These are phyloP conservation scores for Chytriomyces hyalinus DNA, from an alignment of 192 early-diverging fungal genomes.

Conservation along the genomic window DNA sequence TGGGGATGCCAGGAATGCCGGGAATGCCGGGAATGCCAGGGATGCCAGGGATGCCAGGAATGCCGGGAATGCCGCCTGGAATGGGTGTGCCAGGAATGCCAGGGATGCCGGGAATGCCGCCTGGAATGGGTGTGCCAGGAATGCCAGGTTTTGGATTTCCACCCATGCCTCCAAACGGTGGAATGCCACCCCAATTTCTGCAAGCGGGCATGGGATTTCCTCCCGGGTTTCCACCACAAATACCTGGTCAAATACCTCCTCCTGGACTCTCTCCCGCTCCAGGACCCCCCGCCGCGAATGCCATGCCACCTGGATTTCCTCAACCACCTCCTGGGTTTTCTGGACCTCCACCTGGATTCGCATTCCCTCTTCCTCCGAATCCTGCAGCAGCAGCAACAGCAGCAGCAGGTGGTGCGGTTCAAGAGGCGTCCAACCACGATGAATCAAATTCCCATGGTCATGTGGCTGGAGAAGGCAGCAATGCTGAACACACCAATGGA, in stretches of 20 bases:
- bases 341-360: slow-evolving; percentile 16
- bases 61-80: slow-evolving; percentile 31
- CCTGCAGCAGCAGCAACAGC: not conserved
- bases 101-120: slow-evolving; percentile 21
- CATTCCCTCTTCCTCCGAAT: not conserved
- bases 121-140: slow-evolving; percentile 20
- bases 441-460: not conserved
- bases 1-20: slow-evolving; percentile 19
- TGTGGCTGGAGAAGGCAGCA: not conserved
- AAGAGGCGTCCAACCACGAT: not conserved
- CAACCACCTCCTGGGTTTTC: slow-evolving; percentile 1
- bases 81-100: slow-evolving; percentile 19
- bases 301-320: not conserved
- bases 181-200: slow-evolving; percentile 15
- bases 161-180: slow-evolving; percentile 38
- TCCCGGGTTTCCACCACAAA: too few relatives aligned
- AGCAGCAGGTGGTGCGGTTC: not conserved
- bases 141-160: slow-evolving; percentile 22
- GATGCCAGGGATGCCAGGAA: slow-evolving; percentile 32
- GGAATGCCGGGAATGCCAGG: slow-evolving; percentile 26
- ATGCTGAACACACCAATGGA: too few relatives aligned
- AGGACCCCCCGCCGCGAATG: too few relatives aligned
- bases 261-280: too few relatives aligned
- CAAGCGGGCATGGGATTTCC: not conserved
- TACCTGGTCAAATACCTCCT: too few relatives aligned